A percentile compares a stretch with the other conserved stretches of the same genome.
These are phyloP conservation scores for Mycena polygramma DNA, from an alignment of 768 basidiomycete species.

Conservation along the genomic window DNA sequence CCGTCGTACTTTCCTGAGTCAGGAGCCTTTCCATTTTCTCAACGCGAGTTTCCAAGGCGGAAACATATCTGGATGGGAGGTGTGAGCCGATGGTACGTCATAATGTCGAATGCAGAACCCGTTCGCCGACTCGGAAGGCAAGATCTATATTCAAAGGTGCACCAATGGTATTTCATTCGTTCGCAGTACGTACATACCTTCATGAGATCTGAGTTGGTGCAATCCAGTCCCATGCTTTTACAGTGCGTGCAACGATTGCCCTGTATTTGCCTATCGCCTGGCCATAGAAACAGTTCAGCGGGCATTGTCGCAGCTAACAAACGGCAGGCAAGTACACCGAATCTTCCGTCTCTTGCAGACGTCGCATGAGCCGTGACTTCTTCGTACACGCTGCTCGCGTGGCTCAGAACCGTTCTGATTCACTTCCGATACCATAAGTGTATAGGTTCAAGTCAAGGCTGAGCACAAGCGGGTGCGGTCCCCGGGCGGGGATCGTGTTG, in stretches of 20 bases:
- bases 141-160: conserved; percentile 43
- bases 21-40: conserved; percentile 71
- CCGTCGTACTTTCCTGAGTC: conserved; percentile 44
- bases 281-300: conserved; percentile 37
- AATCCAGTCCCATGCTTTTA: conserved; percentile 68
- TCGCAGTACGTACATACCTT: too few relatives aligned
- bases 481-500: too few relatives aligned
- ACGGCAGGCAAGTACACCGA: too few relatives aligned
- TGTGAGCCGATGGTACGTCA: too few relatives aligned
- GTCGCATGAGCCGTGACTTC: too few relatives aligned
- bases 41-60: conserved; percentile 17
- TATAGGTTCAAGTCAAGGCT: too few relatives aligned
- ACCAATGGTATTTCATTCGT: background rate
- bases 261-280: conserved; percentile 78
- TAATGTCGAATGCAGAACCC: conserved; percentile 53
- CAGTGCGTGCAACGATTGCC: conserved; percentile 77
- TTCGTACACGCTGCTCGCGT: too few relatives aligned
- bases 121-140: conserved; percentile 68
- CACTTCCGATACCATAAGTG: too few relatives aligned
- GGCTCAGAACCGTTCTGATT: too few relatives aligned
- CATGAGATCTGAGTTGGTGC: conserved; percentile 76
- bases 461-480: too few relatives aligned
- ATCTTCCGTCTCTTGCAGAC: too few relatives aligned
- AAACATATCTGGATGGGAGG: conserved; percentile 60
- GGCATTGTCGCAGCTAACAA: background rate